A percentile compares a stretch with the other conserved stretches of the same genome.
phyloP scores from a whole-genome alignment of 371 early-diverging fungal species.

The Synchytrium microbalum region DNA sequence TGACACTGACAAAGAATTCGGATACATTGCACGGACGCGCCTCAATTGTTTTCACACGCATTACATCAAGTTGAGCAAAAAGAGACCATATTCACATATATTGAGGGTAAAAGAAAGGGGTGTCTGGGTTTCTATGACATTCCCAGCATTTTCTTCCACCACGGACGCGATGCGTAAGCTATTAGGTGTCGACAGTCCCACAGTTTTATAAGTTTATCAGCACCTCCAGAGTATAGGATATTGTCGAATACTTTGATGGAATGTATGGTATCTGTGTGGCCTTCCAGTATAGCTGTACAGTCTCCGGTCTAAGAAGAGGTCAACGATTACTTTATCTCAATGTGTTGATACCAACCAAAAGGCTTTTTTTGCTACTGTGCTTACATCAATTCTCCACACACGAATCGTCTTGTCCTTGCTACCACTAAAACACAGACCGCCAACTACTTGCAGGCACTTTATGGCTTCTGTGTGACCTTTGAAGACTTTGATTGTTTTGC shows the following conservation, averaged over 20 bases:
- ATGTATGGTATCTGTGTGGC: conserved; percentile 42
- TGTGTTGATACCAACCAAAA: neutral
- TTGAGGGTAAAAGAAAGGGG: no score
- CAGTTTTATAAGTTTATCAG: conserved; percentile 32
- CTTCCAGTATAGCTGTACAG: conserved; percentile 30
- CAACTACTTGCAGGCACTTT: conserved; percentile 29
- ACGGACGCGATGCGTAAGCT: no score
- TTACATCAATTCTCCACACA: conserved; percentile 10
- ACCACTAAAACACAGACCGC: conserved; percentile 30
- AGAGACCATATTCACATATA: no score
- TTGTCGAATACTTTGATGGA: conserved; percentile 32
- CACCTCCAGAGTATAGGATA: conserved; percentile 32
- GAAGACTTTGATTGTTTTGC: conserved; percentile 26
- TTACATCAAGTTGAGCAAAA: no score
- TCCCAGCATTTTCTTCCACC: no score
- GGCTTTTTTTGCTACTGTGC: no score
- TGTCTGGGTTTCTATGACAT: no score
- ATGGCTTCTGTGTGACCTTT: conserved; percentile 36
- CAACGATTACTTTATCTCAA: neutral
- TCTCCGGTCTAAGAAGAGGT: conserved; percentile 29
- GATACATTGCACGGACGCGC: no score
- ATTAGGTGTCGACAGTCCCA: no score
- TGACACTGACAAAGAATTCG: no score
- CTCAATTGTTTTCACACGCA: no score
- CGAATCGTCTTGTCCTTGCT: conserved; percentile 40